Evolutionary conservation across 129 eudicot genomes (phyloP).

Genomic region (Chrysanthemum lavandulifolium): DNA sequence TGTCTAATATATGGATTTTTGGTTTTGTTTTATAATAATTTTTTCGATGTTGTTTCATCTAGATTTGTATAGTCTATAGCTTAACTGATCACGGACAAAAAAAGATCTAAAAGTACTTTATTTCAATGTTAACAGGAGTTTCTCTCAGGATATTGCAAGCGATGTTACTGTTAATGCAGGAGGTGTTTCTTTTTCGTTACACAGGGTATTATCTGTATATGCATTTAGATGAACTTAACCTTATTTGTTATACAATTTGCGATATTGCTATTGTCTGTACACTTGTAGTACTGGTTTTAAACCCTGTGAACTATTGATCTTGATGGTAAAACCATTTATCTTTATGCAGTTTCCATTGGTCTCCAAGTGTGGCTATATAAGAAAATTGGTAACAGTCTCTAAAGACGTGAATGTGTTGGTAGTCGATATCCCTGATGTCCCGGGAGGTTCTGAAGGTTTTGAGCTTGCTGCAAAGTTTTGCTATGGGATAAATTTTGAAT

Average conservation of each 20-base stretch:
- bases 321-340: constrained; percentile 3
- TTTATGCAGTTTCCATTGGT: constrained; percentile 75
- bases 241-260: no score
- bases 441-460: constrained; percentile 84
- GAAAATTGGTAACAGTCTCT: constrained; percentile 51
- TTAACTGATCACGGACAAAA: background rate
- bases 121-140: constrained; percentile 54
- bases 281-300: background rate
- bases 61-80: background rate
- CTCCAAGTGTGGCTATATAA: constrained; percentile 80
- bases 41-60: no score
- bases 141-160: constrained; percentile 80
- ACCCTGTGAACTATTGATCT: background rate
- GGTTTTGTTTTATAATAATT: background rate
- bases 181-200: constrained; percentile 78
- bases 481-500: constrained; percentile 84
- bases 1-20: background rate
- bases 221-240: background rate
- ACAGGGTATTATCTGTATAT: constrained; percentile 57
- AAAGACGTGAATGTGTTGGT: constrained; percentile 33
- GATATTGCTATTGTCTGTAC: background rate
- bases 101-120: background rate
- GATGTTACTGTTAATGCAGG: constrained; percentile 70
- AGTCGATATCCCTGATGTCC: constrained; percentile 66
- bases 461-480: constrained; percentile 96